A percentile compares a stretch with the other conserved stretches of the same genome.
phyloP scores from a whole-genome alignment of 495 filamentous ascomycete species.

The Copromyces sp. region DNA sequence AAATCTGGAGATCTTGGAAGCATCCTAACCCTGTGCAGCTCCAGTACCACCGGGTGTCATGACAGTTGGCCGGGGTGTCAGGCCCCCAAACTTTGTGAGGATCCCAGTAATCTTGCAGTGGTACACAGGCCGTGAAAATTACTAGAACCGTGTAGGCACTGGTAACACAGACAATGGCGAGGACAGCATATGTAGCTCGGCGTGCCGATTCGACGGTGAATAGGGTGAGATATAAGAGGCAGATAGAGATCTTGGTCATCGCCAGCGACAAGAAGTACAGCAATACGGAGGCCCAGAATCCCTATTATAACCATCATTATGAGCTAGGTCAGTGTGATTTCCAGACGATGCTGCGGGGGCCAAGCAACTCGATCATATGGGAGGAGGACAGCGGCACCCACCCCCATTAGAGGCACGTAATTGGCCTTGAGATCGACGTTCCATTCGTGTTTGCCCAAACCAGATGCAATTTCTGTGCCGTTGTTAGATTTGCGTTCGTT shows the following conservation, averaged over 20 bases:
- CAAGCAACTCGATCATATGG: not conserved
- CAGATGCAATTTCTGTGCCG: slow-evolving; percentile 9
- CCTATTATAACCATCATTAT: slow-evolving; percentile 1
- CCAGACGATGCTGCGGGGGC: not conserved
- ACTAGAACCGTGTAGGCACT: slow-evolving; percentile 3
- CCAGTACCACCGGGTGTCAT: slow-evolving; percentile 4
- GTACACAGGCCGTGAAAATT: slow-evolving; percentile 17
- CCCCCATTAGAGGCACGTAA: slow-evolving; percentile 1
- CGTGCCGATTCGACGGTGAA: slow-evolving; percentile 18
- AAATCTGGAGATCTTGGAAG: not conserved
- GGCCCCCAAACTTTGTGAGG: slow-evolving; percentile 2
- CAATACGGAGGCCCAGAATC: slow-evolving; percentile 15
- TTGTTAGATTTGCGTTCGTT: not conserved
- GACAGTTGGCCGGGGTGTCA: not conserved
- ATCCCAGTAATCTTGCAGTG: slow-evolving; percentile 23
- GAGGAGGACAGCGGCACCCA: not conserved
- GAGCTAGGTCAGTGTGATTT: not conserved
- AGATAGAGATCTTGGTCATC: slow-evolving; percentile 20
- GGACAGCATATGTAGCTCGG: slow-evolving; percentile 7
- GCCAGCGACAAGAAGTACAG: slow-evolving; percentile 10
- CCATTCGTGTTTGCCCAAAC: slow-evolving; percentile 15
- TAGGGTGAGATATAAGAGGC: slow-evolving; percentile 19
- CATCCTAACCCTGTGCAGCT: slow-evolving; percentile 15
- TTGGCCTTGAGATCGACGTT: slow-evolving; percentile 6
- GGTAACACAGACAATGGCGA: slow-evolving; percentile 10